Percentiles rank a stretch among this genome's conserved stretches.
Conservation (phyloP, 2,329 filamentous ascomycete genomes). For the Westerdykella ornata region DNA sequence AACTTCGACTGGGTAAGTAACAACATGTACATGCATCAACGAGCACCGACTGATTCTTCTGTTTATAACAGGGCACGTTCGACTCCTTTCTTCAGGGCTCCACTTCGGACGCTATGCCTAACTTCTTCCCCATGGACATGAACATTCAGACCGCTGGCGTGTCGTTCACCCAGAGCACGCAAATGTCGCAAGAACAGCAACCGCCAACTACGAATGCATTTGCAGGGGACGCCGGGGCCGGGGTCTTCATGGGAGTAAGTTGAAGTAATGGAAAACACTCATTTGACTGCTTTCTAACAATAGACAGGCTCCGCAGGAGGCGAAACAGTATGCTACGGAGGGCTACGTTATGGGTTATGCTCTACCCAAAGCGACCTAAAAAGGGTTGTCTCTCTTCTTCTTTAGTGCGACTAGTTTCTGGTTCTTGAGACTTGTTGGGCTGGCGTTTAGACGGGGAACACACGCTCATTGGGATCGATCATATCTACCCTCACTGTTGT, state of each 20-base stretch:
- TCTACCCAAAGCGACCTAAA: constrained; percentile 17
- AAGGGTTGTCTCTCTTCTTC: neutral
- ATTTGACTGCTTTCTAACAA: constrained; percentile 5
- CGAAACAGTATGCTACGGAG: constrained; percentile 18
- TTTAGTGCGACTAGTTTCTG: too few relatives aligned
- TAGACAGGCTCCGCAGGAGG: constrained; percentile 17
- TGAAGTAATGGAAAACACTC: neutral
- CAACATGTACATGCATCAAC: neutral
- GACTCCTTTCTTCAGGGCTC: constrained; percentile 62
- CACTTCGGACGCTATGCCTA: constrained; percentile 37
- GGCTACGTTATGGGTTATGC: constrained; percentile 27
- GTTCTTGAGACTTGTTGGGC: too few relatives aligned
- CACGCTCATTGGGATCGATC: too few relatives aligned
- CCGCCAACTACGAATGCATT: constrained; percentile 23
- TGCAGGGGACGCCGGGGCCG: constrained; percentile 13
- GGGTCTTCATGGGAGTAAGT: constrained; percentile 38
- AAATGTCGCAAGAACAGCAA: constrained; percentile 15
- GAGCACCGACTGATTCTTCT: constrained; percentile 20
- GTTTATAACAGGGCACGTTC: constrained; percentile 55
- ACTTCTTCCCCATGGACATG: constrained; percentile 42
- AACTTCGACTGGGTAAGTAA: constrained; percentile 58
- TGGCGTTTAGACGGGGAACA: too few relatives aligned
- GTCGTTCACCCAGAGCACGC: constrained; percentile 7
- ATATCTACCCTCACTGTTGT: too few relatives aligned
- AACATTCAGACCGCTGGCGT: constrained; percentile 21